Base-by-base conservation (phyloP, 495 filamentous ascomycete species). In the Astrothelium macrocarpum region DNA sequence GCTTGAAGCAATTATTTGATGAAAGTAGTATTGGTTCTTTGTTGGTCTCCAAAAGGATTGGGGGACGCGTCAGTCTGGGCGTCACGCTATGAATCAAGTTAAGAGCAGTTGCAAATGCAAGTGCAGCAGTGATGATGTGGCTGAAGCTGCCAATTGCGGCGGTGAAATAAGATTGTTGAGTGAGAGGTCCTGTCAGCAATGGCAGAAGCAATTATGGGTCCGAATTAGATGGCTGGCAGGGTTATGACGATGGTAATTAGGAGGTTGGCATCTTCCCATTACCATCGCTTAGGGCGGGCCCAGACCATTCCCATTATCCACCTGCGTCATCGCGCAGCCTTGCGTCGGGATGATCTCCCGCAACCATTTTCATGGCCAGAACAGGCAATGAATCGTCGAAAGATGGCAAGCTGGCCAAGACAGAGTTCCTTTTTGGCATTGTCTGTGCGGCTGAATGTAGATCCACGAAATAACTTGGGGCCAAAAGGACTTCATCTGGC, bases 281-380 rank as follows among this genome's bases (percentile, higher is more conserved):
- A 20, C n/a, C 45, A 20, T 49, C 7, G 49, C 49, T 56, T 11
- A 9, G 23, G 49, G 9, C 49, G 0, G 10, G 25, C 49, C 49
- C 16, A 56, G 49, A 56, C 23, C 49, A 9, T 9, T 49, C 25
- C 5, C 12, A 49, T 12, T n/a, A 56, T 56, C 49, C 49, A 29
- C 49, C 25, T 56, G 49, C 49, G 49, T 56, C 49, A 56, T 56
- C 11, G 49, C 29, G 49, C 49, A 56, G 49, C 25, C 45, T 12
- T 56, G 12, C 12, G 12, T 16, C 23, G 25, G 49, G 9, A 29
- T 11, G 12, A 12, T 20, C 5, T 29, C 9, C 0, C 12, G 25
- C 9, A 29, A 25, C 49, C 2, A 49, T 49, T 18, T 49, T 23
- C n/a, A n/a, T 49, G 45, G 43, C 43, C 43, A 49, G 3, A 20